These are phyloP conservation scores for Colletotrichum karsti DNA, from an alignment of 2,329 filamentous ascomycete genomes.

Conservation along the genomic window DNA sequence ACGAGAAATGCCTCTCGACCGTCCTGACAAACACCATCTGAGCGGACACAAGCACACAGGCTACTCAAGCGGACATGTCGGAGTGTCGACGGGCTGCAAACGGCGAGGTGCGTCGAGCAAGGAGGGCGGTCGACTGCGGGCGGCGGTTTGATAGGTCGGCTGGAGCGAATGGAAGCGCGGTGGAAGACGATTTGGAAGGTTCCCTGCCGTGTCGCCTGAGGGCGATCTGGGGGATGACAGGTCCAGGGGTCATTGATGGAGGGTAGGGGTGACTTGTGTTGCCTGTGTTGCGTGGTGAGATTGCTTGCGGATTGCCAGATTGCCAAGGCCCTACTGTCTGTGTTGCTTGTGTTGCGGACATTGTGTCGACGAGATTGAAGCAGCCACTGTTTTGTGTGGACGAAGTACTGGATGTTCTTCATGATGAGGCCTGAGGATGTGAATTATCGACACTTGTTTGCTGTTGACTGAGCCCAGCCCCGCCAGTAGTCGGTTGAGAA, in stretches of 20 bases:
- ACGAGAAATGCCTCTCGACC: background rate
- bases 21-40: background rate
- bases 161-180: conserved; percentile 8
- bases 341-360: background rate
- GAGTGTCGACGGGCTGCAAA: background rate
- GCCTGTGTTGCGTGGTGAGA: too few species aligned
- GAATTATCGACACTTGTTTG: conserved; percentile 1
- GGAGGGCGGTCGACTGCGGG: background rate
- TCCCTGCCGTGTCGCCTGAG: conserved; percentile 1
- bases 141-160: conserved; percentile 15
- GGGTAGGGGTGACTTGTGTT: background rate
- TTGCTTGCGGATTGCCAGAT: background rate
- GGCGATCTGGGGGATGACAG: conserved; percentile 20
- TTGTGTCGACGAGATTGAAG: background rate
- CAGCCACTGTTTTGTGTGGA: background rate
- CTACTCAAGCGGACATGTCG: background rate
- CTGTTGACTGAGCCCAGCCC: background rate
- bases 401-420: background rate
- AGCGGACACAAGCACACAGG: background rate
- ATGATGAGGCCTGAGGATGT: background rate
- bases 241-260: conserved; percentile 2
- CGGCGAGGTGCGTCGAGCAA: conserved; percentile 1
- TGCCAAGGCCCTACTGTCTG: background rate
- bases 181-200: conserved; percentile 22
- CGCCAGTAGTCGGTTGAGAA: background rate